Evolutionary conservation across 352 stramenopile genomes (phyloP), one percentile per base, ranked within the genome.

Genomic region (Phytophthora palmivora): DNA sequence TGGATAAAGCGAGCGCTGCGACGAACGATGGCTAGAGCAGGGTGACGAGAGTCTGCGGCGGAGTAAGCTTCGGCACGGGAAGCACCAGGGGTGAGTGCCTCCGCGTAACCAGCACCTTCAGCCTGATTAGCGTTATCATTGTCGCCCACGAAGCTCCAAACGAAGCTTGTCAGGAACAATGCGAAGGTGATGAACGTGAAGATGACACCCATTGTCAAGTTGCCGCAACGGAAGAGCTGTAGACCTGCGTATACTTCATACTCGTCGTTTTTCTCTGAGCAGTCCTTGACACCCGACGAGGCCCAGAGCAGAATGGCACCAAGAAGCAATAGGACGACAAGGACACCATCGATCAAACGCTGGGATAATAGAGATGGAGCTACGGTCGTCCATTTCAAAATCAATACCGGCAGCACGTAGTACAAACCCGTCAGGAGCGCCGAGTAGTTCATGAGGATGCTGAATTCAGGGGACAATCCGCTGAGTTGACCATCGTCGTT

Each of bases 401-500:
- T 69, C 19, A 82, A 81, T 1, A 96, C 62, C 22, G 94, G 71
- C n/a, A 96, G 60, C 36, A 82, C 87, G 65, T 94, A 94, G 64
- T 89, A 88, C 30, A 82, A 36, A n/a, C 80, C 70, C 64, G 75
- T 88, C 2, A 89, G 54, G 8, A 89, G 37, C 28, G 73, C 63
- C 50, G 76, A 82, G 58, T 91, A 92, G 18, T 82, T 74, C 37
- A 84, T 78, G 6, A 89, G 63, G 12, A 77, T 81, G 41, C 85
- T 66, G 34, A 72, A 67, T 19, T 57, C 55, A 24, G 53, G 50
- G 2, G 67, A 61, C 16, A 65, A 32, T 2, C 52, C 50, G n/a
- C 50, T 54, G 3, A 72, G 41, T 14, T 70, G 61, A 15, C 61
- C 55, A 26, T 54, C 38, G 16, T 56, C 36, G 39, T 58, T 58